phyloP scores from a whole-genome alignment of 768 basidiomycete genomes.

The Russula sp. region DNA sequence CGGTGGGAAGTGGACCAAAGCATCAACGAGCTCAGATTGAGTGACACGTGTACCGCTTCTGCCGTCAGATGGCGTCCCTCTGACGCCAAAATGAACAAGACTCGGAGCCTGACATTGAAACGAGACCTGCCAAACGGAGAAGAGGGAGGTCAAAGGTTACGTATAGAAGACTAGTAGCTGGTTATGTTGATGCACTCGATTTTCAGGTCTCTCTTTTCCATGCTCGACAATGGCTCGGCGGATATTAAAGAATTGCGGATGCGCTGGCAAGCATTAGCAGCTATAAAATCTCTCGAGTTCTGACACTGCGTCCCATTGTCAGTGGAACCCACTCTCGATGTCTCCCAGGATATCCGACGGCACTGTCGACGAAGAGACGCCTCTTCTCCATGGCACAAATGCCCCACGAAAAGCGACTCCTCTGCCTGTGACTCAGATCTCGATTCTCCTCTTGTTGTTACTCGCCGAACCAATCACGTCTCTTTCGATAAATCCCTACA shows the following conservation, averaged over 20 bases:
- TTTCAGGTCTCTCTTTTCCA: not conserved
- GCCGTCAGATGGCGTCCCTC: no score
- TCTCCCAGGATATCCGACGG: not conserved
- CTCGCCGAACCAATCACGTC: constrained; percentile 7
- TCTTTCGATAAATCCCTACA: constrained; percentile 40
- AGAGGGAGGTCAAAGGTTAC: not conserved
- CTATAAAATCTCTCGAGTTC: constrained; percentile 27
- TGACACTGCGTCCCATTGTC: not conserved
- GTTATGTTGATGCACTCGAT: not conserved
- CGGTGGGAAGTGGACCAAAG: no score
- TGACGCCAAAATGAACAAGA: no score
- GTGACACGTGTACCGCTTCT: no score
- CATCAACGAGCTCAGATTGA: no score
- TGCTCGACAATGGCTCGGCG: constrained; percentile 1
- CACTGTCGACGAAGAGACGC: constrained; percentile 4
- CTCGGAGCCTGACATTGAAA: not conserved
- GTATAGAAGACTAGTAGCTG: not conserved
- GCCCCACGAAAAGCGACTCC: constrained; percentile 6
- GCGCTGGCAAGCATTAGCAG: constrained; percentile 1
- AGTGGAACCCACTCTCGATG: constrained; percentile 29
- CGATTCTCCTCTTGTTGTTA: constrained; percentile 1
- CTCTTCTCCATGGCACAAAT: not conserved
- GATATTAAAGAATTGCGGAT: constrained; percentile 1
- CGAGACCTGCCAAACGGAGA: not conserved
- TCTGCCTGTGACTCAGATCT: constrained; percentile 7